Evolutionary conservation across 1,139 yeast genomes (phyloP), one percentile per base, ranked within the genome.

Genomic region (Yamadazyma sp.): DNA sequence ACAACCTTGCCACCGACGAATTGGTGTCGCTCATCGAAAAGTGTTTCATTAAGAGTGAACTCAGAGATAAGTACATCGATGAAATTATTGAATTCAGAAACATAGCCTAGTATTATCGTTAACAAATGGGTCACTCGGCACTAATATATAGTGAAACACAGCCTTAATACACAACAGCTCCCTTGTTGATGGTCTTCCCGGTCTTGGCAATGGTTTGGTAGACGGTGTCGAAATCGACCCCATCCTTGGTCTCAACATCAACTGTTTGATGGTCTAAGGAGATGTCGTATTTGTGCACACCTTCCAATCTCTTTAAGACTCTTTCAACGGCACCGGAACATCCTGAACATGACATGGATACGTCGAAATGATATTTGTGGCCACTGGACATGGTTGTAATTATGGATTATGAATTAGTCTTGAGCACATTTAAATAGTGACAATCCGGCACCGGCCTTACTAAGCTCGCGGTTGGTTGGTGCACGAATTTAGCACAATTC

Each of bases 301-400:
- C 96, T 25, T 81, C 84, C 33, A 87, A 72, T 54, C 76, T 80
- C 40, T 71, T 74, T 43, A 92, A 75, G 0, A 82, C 98, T 54
- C 89, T 78, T 60, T 82, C 79, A 38, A 92, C 87, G 9, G 98
- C 97, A 42, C 77, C 80, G 15, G 95, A 85, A 65, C 98, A 92
- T 23, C 97, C 87, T 10, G 86, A 76, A 57, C 96, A 88, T 44
- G 85, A 55, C 96, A 88, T 87, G 36, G 81, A 65, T 40, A 87
- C 96, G 47, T 86, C 77, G 59, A 78, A 87, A 53, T 83, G 86
- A 61, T 84, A 87, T 53, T 81, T 77, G 34, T 49, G 49, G 5
- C 37, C 37, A 16, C 12, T 5, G 17, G 37, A 27, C 37, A 34
- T 34, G 15, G 6, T 26, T 24, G 9, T 20, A 20, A 20, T 20